Conservation (phyloP, 148 eudicot species). For the Spergularia bocconei region DNA sequence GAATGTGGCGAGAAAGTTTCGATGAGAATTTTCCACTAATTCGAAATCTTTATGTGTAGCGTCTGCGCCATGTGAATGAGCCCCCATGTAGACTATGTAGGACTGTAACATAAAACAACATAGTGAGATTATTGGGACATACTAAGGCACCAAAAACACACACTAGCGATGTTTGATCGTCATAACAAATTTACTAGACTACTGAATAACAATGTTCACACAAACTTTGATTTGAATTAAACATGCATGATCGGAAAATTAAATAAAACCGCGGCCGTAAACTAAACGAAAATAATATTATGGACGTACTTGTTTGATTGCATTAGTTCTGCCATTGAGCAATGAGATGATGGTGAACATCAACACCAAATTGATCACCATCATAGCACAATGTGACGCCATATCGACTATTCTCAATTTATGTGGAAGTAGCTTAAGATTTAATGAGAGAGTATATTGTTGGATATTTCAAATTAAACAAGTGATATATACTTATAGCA, state of each 20-base stretch:
- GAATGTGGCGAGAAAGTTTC: conserved; percentile 47
- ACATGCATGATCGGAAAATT: too few species aligned
- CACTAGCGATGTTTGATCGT: too few species aligned
- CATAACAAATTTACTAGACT: too few species aligned
- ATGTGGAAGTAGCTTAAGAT: too few species aligned
- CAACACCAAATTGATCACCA: background rate
- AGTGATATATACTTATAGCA: too few species aligned
- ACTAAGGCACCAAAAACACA: too few species aligned
- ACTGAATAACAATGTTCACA: too few species aligned
- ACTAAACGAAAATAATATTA: background rate
- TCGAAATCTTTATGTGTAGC: conserved; percentile 29
- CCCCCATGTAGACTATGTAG: conserved; percentile 72
- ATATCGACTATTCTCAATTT: background rate
- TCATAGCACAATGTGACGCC: background rate
- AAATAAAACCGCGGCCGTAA: too few species aligned
- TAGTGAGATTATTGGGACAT: background rate
- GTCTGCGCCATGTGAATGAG: conserved; percentile 41
- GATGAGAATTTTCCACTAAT: conserved; percentile 41
- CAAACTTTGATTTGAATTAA: too few species aligned
- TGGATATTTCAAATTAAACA: too few species aligned
- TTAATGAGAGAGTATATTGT: too few species aligned
- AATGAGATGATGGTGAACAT: conserved; percentile 20
- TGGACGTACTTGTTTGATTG: conserved; percentile 24
- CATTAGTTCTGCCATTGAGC: background rate
- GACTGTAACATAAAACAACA: conserved; percentile 26